Evolutionary conservation across 73 alveolate species (phyloP), one percentile per base, ranked within the genome.

Genomic region (Uronychia binucleata): DNA sequence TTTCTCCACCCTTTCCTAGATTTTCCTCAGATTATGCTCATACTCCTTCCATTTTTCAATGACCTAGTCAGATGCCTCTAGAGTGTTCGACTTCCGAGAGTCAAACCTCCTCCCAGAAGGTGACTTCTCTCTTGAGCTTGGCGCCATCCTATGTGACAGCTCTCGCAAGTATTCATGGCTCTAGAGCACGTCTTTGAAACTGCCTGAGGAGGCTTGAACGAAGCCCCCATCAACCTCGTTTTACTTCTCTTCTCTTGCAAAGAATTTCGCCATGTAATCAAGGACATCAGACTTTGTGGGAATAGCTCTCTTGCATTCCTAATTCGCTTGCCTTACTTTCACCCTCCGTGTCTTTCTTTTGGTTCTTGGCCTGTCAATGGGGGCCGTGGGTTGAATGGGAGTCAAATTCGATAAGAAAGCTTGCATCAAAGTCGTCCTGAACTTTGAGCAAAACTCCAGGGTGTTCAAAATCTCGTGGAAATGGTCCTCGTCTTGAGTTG

Each of bases 401-500:
- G 67, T 46, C 5, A 46, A 46, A 46, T 46, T 19, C 67, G 5
- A 11, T 11, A 46, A 5, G 5, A 46, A 46, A 46, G 67, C 67
- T 46, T 5, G 19, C 5, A 46, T 46, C 19, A 46, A 19, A 46
- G 67, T 46, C n/a, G 67, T 11, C 19, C 67, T 34, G 30, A 79
- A 79, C 5, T 79, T 79, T 5, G 77, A 34, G 31, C 86, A 79
- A 75, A 79, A 79, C 59, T 79, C 86, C 0, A 79, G 58, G 28
- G 86, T 79, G 58, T 79, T 79, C 34, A 79, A 32, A 1, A 78
- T 79, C 78, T 79, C 86, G 31, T 46, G 33, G 77, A 79, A 26
- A 0, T 77, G 57, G 26, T 58, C 77, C 58, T 34, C 67, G 19
- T 46, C 67, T 19, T 46, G n/a, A 11, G 67, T 46, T 46, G 19